Conservation (phyloP, 805 yeast species). For the Debaryomyces prosopidis region DNA sequence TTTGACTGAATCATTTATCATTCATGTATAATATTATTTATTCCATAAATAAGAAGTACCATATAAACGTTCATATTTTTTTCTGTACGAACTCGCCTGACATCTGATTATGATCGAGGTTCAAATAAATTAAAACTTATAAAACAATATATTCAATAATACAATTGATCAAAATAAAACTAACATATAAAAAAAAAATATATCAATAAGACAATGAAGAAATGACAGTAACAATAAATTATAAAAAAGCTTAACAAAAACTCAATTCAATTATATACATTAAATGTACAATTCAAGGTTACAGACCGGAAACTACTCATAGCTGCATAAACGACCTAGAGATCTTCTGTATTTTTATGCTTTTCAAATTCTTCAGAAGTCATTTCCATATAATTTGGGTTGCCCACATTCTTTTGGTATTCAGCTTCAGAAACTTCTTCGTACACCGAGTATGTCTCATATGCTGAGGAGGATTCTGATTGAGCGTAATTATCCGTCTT, state of each 20-base stretch:
- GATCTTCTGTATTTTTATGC: background rate
- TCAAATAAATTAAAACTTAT: too few relatives aligned
- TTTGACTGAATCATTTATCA: slow-evolving; percentile 46
- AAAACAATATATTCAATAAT: background rate
- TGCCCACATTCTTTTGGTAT: slow-evolving; percentile 42
- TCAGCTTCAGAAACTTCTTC: slow-evolving; percentile 53
- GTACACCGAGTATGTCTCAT: slow-evolving; percentile 30
- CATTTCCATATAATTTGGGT: slow-evolving; percentile 51
- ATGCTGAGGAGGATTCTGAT: slow-evolving; percentile 10
- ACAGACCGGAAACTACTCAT: too few relatives aligned
- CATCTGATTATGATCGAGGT: too few relatives aligned
- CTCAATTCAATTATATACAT: too few relatives aligned
- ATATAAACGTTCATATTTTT: too few relatives aligned
- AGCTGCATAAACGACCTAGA: too few relatives aligned
- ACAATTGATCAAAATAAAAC: background rate
- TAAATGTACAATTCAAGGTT: too few relatives aligned
- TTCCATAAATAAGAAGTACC: slow-evolving; percentile 1
- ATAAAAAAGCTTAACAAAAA: too few relatives aligned
- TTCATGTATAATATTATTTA: background rate
- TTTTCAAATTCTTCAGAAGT: slow-evolving; percentile 24
- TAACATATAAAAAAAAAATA: too few relatives aligned
- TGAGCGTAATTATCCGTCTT: background rate
- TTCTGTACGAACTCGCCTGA: too few relatives aligned
- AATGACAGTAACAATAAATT: too few relatives aligned
- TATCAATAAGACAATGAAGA: too few relatives aligned